Conservation (phyloP, 306 rosid species). For the Castanea crenata region DNA sequence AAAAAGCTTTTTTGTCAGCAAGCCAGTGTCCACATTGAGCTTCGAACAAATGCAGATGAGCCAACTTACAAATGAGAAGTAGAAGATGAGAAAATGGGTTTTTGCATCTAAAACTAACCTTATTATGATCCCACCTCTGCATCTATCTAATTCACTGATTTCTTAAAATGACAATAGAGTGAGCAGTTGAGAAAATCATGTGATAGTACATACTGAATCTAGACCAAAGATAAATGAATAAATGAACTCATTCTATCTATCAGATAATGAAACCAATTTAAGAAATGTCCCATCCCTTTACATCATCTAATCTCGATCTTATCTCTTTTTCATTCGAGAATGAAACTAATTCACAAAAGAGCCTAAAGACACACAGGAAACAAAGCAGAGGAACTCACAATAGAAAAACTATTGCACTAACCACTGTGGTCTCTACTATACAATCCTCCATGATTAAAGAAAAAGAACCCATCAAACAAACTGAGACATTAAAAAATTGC, state of each 20-base stretch:
- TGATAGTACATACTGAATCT: background rate
- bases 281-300: background rate
- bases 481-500: background rate
- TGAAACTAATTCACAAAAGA: background rate
- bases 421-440: background rate
- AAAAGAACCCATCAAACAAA: background rate
- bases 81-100: background rate
- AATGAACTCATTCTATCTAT: background rate
- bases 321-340: background rate
- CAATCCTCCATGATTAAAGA: background rate
- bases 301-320: background rate
- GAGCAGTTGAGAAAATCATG: background rate
- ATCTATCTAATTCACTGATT: background rate
- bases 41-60: background rate
- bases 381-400: too few species aligned
- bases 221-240: background rate
- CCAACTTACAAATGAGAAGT: background rate
- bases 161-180: background rate
- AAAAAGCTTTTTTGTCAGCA: too few species aligned
- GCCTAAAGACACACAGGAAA: background rate
- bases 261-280: background rate
- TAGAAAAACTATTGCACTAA: background rate
- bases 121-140: background rate
- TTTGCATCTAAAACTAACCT: background rate
- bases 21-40: too few species aligned